Base-by-base conservation (phyloP, 2,329 filamentous ascomycete genomes). In the Colletotrichum sojae region DNA sequence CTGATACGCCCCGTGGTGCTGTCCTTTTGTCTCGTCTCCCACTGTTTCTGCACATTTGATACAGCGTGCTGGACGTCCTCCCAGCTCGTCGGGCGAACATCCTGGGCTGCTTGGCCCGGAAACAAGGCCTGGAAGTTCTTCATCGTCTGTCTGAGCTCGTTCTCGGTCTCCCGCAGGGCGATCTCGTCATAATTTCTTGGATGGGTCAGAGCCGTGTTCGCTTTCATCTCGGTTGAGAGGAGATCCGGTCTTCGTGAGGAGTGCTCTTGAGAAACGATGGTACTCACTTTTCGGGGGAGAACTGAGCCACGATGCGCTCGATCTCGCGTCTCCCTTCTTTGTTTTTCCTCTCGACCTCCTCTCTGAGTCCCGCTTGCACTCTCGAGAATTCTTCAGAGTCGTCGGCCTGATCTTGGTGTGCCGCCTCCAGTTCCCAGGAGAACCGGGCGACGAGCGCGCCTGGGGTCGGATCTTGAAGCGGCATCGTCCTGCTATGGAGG, bases 21-120 rank as follows among this genome's bases (percentile, higher is more conserved):
- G 16, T 64, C 63, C 18, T 69, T 57, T 3, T 16, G 27, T 43
- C 60, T 70, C 4, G 52, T 31, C 6, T 73, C 61, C 70, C 67
- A 73, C n/a, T 62, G 53, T 3, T 27, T 51, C 20, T 27, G 48
- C 3, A 51, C 48, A 6, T 18, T 25, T 5, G 48, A 51, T 10
- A 51, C 10, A 1, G 25, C 15, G 6, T 2, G 6, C 15, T 51
- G 18, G 20, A 51, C 48, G 5, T 51, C 48, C 3, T 27, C 20
- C 48, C 48, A 51, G 10, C 15, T 51, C 12, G 20, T 25, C 12
- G 48, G 48, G 3, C 12, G 15, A 12, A 20, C 13, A 5, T 25
- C 48, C 12, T 15, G 1, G 20, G 48, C 12, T 18, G 9, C 6
- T 12, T 51, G 20, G 15, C 48, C 15, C 20, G 20, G 20, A 6